Evolutionary conservation across 2,329 filamentous ascomycete genomes (phyloP), one percentile per base, ranked within the genome.

Genomic region (Alternaria hordeiaustralica): DNA sequence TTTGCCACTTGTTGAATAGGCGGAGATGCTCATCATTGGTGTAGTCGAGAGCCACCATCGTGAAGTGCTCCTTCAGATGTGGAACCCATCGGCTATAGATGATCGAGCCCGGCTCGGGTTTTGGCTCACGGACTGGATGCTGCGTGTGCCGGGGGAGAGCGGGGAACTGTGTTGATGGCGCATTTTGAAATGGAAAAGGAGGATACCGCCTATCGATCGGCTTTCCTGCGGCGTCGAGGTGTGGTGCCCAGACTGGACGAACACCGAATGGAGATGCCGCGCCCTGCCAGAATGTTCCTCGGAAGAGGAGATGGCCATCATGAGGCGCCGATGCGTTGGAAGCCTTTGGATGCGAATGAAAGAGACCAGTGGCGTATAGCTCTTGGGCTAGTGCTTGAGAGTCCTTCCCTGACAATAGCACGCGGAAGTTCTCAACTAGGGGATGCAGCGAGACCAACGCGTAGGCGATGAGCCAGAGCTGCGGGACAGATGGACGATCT

Each of bases 71-170:
- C 64, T 88, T 84, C 44, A 94, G 83, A 73, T 94, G 89, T 8
- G 91, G 91, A 64, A 94, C 90, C 83, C 90, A 94, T 60, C 92
- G 88, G 75, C 90, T 93, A 82, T 95, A 95, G 69, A 92, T 86
- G 64, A 91, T 85, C 2, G 89, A 87, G 4, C 91, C 90, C 0
- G 90, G 90, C 2, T 84, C 81, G 6, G 92, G 92, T 82, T 95
- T 94, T 33, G 88, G 85, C 1, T 89, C 88, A 9, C 92, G 89
- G 8, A 90, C 84, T 4, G 92, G 92, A 79, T 94, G 92, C 79
- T 87, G 89, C 11, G 87, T 84, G 76, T 91, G 87, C 11, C 87
- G 80, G 5, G 81, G 82, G 59, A 84, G 75, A 5, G 81, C 76
- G 12, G 82, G 82, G 57, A 83, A 84, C 50, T 80, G 79, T 36